Evolutionary conservation across 805 yeast species (phyloP).

Genomic region (Candida endomychidarum): DNA sequence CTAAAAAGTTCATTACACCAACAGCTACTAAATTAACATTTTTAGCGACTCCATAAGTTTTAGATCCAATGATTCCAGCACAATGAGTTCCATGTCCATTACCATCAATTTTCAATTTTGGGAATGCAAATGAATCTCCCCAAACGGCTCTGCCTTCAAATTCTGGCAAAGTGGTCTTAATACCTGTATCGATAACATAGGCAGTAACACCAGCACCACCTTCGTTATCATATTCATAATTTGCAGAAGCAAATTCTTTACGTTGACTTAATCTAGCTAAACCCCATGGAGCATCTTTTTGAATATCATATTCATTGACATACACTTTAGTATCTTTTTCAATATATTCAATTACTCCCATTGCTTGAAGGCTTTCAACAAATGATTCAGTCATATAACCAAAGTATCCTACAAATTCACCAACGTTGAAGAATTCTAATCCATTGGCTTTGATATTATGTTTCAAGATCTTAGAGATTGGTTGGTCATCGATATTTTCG

Average conservation of each 20-base stretch:
- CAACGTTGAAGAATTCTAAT: slow-evolving; percentile 57
- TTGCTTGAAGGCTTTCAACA: slow-evolving; percentile 13
- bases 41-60: slow-evolving; percentile 81
- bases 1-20: slow-evolving; percentile 40
- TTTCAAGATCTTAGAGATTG: slow-evolving; percentile 13
- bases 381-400: slow-evolving; percentile 57
- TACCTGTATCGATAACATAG: slow-evolving; percentile 85
- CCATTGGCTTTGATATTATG: slow-evolving; percentile 14
- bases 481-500: slow-evolving; percentile 6
- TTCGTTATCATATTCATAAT: slow-evolving; percentile 36
- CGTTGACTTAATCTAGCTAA: slow-evolving; percentile 39
- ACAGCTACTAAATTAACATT: slow-evolving; percentile 40
- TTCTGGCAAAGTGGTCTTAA: slow-evolving; percentile 58
- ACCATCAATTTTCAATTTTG: slow-evolving; percentile 47
- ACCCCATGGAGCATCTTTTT: slow-evolving; percentile 44
- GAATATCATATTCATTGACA: slow-evolving; percentile 31
- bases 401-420: slow-evolving; percentile 70
- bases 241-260: slow-evolving; percentile 20
- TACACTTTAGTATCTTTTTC: slow-evolving; percentile 44
- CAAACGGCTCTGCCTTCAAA: slow-evolving; percentile 59
- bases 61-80: slow-evolving; percentile 84
- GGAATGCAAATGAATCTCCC: slow-evolving; percentile 47
- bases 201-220: slow-evolving; percentile 58
- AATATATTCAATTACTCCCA: slow-evolving; percentile 28
- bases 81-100: slow-evolving; percentile 95